Base-by-base conservation (phyloP, 1,284 basidiomycete genomes). In the Ceraceosorus bombacis region DNA sequence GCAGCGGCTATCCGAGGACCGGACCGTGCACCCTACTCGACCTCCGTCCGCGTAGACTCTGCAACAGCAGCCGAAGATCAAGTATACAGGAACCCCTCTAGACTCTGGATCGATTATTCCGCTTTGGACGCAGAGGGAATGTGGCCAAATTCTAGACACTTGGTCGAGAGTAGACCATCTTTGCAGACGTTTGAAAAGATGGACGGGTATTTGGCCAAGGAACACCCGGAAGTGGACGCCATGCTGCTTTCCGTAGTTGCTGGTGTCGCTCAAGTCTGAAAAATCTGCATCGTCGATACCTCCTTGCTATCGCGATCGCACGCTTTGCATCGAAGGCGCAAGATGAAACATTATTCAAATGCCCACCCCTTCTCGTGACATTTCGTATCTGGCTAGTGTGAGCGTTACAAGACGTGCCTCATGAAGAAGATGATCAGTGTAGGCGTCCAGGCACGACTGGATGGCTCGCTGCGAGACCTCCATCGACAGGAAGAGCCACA, bases 401-500 rank as follows among this genome's bases (percentile, higher is more conserved):
- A 27, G 27, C 27, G 27, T 27, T 27, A 27, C 27, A 27, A 27
- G 27, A 27, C 3, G 27, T 27, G 27, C 27, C 27, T 27, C 27
- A 27, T 27, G 27, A 1, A 27, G 27, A 27, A 27, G 27, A 27
- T 37, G 49, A 6, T 61, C 41, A 72, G 63, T 75, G 74, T 62
- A 76, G 65, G 74, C 76, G 84, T 5, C 87, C 86, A 0, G 85
- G 86, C 2, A 86, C 81, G 37, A 87, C 85, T 2, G 88, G 88
- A 66, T 85, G 82, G 3, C 87, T 87, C 40, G 85, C 81, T 6
- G 86, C 84, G 59, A 93, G 78, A 0, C 89, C 91, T 7, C 91
- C 93, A 72, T 93, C 91, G 37, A 93, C 87, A 0, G 87, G 86
- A 46, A 91, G 82, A 65, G 86, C 87, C 71, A 94, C 88, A 9